Base-by-base conservation (phyloP, 176 grass and related monocot genomes). In the Juncus effusus region DNA sequence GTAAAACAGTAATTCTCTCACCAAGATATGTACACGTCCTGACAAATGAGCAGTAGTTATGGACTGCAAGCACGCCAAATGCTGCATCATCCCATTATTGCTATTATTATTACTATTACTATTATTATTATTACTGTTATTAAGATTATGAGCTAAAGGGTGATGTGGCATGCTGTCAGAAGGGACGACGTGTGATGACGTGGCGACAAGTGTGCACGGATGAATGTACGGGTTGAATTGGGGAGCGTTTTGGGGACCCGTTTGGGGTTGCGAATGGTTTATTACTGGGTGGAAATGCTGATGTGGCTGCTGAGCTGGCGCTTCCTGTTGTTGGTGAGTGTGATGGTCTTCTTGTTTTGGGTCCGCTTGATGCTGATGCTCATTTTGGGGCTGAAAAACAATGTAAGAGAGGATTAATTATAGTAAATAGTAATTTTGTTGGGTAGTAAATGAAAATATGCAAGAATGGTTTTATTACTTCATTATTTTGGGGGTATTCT, bases 101-200 rank as follows among this genome's bases (percentile, higher is more conserved):
- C 9, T 47, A 47, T 47, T 47, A 47, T 6, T 64, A 74, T 74
- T 82, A 56, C 28, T 72, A 39, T 28, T 28, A 28, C 19, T 28
- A 28, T 47, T 47, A 47, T 47, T 47, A 47, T 47, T 47, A 47
- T 47, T 47, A 47, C 4, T 64, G 71, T 74, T 82, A 56, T 47
- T 72, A 39, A 44, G 7, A 14, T 55, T 55, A 40, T 56, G 49
- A 4, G 7, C 61, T 4, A 65, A 63, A 41, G 87, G 81, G 50
- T 96, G 84, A 16, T 85, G 78, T 57, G 76, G 83, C 53, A 61
- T 41, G 70, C 72, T 87, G 79, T 87, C 91, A 75, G 87, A 63
- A 16, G 44, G 44, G 9, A 28, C 19, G 44, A 9, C 44, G 9
- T 47, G 44, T 47, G 44, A 28, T 47, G 44, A 88, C 36, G 77